Evolutionary conservation across 306 rosid species (phyloP).

Genomic region (Cucumis melo): DNA sequence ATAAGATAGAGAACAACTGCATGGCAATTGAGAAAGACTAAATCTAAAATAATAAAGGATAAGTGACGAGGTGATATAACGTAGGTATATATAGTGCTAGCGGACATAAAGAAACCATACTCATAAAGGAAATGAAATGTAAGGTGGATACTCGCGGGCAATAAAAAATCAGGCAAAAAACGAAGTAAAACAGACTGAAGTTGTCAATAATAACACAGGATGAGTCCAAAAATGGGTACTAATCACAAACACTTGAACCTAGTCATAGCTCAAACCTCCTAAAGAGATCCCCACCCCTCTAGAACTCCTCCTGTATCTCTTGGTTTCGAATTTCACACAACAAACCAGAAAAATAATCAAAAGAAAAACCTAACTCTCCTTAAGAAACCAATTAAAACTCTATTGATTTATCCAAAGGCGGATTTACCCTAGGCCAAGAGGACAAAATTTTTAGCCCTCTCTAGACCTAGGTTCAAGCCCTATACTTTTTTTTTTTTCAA

Average conservation of each 20-base stretch:
- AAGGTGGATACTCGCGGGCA: neutral
- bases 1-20: neutral
- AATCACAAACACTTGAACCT: neutral
- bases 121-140: neutral
- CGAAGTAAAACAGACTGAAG: neutral
- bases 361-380: neutral
- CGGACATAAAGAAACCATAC: neutral
- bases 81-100: neutral
- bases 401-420: too few species aligned
- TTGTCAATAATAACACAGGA: neutral
- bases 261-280: neutral
- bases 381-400: neutral
- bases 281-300: neutral
- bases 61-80: neutral
- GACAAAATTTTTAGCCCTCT: too few species aligned
- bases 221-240: neutral
- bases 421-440: too few species aligned
- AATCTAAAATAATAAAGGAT: neutral
- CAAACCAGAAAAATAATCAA: neutral
- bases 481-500: too few species aligned
- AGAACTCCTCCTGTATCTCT: neutral
- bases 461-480: too few species aligned
- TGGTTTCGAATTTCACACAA: neutral
- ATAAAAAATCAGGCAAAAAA: neutral
- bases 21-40: neutral